Evolutionary conservation across 1,284 basidiomycete species (phyloP), one percentile per base, ranked within the genome.

Genomic region (Leccinum subrobustum): DNA sequence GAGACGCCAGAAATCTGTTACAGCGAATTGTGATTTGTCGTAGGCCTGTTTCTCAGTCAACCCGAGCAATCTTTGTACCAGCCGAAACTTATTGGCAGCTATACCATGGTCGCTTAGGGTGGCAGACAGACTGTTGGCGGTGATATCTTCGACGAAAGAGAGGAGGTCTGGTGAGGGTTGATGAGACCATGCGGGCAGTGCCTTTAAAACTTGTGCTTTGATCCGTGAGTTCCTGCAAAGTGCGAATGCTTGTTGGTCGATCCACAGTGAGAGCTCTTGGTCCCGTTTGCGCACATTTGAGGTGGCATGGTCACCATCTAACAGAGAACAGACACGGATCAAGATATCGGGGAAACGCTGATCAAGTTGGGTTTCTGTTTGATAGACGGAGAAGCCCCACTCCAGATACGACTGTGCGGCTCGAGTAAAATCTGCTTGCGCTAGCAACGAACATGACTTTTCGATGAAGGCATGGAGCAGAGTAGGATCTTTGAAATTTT

Each of bases 1-100:
- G 67, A 96, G 76, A 42, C 84, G 81, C 93, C 93, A 96, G 71
- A 96, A 95, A 64, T 89, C 86, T 2, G 78, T 78, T 56, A 74
- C 76, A 3, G 83, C 75, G 62, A 91, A 91, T 27, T 78, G 77
- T 3, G 71, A 71, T 57, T 75, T 72, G 20, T 75, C 70, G 47
- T 81, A 79, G 8, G 74, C 67, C 5, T 73, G 72, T 14, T 72
- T 68, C 5, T 70, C 61, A 4, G 81, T 76, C 60, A 83, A 75
- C 16, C 84, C 80, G 3, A 77, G 76, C 27, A 93, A 75, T 37
- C 82, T 81, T 37, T 85, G 82, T 20, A 88, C 89, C n/a, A 92
- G 73, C 12, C 87, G 81, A 71, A 93, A 93, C 70, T 91, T 92
- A 71, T 87, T 89, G 2, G 86, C 83, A 1, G 81, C 79, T 60